Evolutionary conservation across 257 asterid genomes (phyloP), one percentile per base, ranked within the genome.

Genomic region (Nicotiana knightiana): DNA sequence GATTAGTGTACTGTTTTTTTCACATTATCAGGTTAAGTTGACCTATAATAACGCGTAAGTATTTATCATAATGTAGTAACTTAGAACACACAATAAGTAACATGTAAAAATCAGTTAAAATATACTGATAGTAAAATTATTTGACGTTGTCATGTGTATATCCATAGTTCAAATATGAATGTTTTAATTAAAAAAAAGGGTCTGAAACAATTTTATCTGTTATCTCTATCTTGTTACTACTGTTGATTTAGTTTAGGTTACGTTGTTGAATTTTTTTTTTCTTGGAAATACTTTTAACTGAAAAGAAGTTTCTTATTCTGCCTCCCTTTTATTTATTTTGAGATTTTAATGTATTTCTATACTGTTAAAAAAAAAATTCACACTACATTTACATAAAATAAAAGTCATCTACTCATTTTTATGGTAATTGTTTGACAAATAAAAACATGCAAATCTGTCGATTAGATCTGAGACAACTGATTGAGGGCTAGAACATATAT

Each of bases 391-490:
- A 8, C 48, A 8, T 43, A 43, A 39, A 1, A 43, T 43, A 43
- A 7, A 43, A 43, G 3, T 43, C 62, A 73, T 73, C 62, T 48
- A 46, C 24, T 24, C 21, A 46, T 48, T 48, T 48, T 73, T 48
- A 73, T 26, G 61, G 26, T 26, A 73, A 73, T 1, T 13, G 39
- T 73, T 24, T 13, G 62, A 46, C 79, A 73, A 73, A 73, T 73
- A 21, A 73, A 46, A 13, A 46, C 24, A 46, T 73, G 39, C 62
- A 73, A 73, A 73, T 28, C 79, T 73, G 79, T 73, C 63, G 48
- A 51, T 73, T 43, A 73, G 79, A 73, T 73, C 63, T 73, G 79
- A 73, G 79, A 73, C 79, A 71, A 48, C 8, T 48, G 24, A 71
- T 43, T 70, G 58, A 70, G 58, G 58, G 6, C 58, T 39, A 70